A percentile compares a stretch with the other conserved stretches of the same genome.
These are phyloP conservation scores for Polyplosphaeria fusca DNA, from an alignment of 495 filamentous ascomycete species.

Conservation along the genomic window DNA sequence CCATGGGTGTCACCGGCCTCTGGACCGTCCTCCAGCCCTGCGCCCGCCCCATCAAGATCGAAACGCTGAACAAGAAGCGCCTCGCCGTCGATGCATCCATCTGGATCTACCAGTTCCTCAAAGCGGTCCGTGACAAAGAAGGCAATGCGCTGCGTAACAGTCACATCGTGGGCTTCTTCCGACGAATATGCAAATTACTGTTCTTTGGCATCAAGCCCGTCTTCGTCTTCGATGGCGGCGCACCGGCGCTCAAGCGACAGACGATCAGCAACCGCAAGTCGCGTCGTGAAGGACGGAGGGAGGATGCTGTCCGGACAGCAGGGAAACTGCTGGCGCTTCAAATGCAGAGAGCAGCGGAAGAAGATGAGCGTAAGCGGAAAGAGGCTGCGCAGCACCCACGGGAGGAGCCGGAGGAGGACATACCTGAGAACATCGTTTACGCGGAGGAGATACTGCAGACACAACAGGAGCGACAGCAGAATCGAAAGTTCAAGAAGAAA, in stretches of 20 bases:
- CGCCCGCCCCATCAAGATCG: constrained; percentile 85
- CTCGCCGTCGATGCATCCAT: constrained; percentile 97
- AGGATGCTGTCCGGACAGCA: constrained; percentile 89
- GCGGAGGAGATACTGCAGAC: constrained; percentile 84
- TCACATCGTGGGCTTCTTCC: constrained; percentile 96
- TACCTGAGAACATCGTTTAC: constrained; percentile 77
- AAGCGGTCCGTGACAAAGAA: constrained; percentile 97
- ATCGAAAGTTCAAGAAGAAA: constrained; percentile 78
- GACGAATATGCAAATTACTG: constrained; percentile 92
- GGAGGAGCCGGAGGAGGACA: constrained; percentile 59
- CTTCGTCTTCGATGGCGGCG: constrained; percentile 97
- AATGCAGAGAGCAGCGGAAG: constrained; percentile 83
- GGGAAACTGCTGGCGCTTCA: constrained; percentile 87
- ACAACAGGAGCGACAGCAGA: constrained; percentile 66
- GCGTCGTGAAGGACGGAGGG: constrained; percentile 79
- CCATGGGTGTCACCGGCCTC: constrained; percentile 95
- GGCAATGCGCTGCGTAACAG: constrained; percentile 93
- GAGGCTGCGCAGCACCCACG: constrained; percentile 43
- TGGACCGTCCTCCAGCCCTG: constrained; percentile 93
- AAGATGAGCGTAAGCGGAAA: constrained; percentile 66
- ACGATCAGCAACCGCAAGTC: constrained; percentile 77
- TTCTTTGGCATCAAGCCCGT: constrained; percentile 96
- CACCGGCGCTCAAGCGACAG: constrained; percentile 84
- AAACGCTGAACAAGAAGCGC: constrained; percentile 90
- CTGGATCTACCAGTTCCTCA: constrained; percentile 99